phyloP scores from a whole-genome alignment of 2,329 filamentous ascomycete species.

The Colletotrichum lentis region DNA sequence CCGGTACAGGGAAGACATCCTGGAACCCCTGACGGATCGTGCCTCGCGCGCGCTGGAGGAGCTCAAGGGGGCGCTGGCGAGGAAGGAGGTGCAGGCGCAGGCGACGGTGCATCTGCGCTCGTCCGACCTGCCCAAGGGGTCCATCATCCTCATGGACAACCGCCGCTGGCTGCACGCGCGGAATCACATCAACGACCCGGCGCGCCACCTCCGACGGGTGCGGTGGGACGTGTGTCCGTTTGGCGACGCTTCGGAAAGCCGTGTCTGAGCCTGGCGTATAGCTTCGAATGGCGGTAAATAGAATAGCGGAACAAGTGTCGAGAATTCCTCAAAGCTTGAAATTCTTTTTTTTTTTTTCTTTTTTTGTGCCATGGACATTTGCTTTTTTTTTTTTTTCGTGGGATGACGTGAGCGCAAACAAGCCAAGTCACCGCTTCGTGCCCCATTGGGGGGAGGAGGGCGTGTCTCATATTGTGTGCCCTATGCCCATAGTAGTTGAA shows the following conservation, averaged over 20 bases:
- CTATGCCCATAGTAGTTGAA: too few species aligned
- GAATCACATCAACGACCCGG: conserved; percentile 46
- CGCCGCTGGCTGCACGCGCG: conserved; percentile 49
- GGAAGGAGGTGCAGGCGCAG: conserved; percentile 25
- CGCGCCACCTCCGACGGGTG: conserved; percentile 48
- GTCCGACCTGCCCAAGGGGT: conserved; percentile 42
- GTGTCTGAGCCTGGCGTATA: conserved; percentile 1
- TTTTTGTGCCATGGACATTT: too few species aligned
- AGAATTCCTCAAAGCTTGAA: too few species aligned
- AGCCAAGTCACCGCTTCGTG: too few species aligned
- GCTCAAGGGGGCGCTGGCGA: conserved; percentile 40
- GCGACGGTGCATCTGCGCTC: conserved; percentile 43
- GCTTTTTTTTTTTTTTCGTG: too few species aligned
- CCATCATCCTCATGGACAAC: conserved; percentile 48
- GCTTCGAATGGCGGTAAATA: not conserved
- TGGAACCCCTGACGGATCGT: conserved; percentile 42
- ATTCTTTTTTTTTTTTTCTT: too few species aligned
- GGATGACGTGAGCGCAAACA: too few species aligned
- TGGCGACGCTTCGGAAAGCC: not conserved
- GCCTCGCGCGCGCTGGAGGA: conserved; percentile 42
- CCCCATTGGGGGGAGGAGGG: too few species aligned
- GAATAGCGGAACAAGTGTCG: too few species aligned
- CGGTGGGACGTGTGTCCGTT: conserved; percentile 48
- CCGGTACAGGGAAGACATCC: conserved; percentile 47
- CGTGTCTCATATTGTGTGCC: too few species aligned